These are phyloP conservation scores for Xylariaceae sp. DNA, from an alignment of 2,329 filamentous ascomycete species.

Conservation along the genomic window DNA sequence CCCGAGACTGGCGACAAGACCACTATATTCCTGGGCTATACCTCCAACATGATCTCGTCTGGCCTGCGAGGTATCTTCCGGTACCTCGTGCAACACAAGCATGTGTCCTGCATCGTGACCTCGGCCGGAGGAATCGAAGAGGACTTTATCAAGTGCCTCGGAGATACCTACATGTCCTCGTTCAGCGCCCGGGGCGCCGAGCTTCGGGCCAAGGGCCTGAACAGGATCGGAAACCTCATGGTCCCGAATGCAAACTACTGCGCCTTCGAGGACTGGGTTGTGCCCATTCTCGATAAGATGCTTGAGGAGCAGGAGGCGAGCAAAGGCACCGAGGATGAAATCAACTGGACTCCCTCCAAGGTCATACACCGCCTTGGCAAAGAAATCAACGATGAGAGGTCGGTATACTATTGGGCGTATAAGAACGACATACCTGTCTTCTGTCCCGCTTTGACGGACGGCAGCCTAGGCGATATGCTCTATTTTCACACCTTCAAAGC, in stretches of 20 bases:
- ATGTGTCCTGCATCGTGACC: conserved; percentile 89
- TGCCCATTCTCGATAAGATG: conserved; percentile 93
- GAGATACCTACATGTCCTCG: conserved; percentile 84
- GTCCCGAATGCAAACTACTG: conserved; percentile 98
- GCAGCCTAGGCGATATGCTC: conserved; percentile 93
- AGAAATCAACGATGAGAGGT: conserved; percentile 89
- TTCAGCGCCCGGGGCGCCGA: conserved; percentile 73
- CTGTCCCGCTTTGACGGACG: conserved; percentile 92
- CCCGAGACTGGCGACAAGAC: conserved; percentile 72
- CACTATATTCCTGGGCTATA: conserved; percentile 96
- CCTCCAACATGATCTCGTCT: conserved; percentile 94
- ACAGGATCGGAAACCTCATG: conserved; percentile 91
- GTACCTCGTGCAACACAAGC: conserved; percentile 86
- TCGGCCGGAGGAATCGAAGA: conserved; percentile 95
- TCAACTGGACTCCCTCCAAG: conserved; percentile 91
- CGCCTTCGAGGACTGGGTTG: conserved; percentile 93
- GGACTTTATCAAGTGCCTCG: conserved; percentile 97
- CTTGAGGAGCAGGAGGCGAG: conserved; percentile 85
- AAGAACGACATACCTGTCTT: conserved; percentile 97
- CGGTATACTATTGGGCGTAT: conserved; percentile 95
- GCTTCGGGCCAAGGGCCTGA: conserved; percentile 79
- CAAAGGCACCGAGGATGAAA: conserved; percentile 57
- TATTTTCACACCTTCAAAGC: conserved; percentile 97
- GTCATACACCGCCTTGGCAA: conserved; percentile 84
- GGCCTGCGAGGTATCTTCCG: conserved; percentile 86